phyloP scores from a whole-genome alignment of 257 asterid species.

The Capsicum rhomboideum region DNA sequence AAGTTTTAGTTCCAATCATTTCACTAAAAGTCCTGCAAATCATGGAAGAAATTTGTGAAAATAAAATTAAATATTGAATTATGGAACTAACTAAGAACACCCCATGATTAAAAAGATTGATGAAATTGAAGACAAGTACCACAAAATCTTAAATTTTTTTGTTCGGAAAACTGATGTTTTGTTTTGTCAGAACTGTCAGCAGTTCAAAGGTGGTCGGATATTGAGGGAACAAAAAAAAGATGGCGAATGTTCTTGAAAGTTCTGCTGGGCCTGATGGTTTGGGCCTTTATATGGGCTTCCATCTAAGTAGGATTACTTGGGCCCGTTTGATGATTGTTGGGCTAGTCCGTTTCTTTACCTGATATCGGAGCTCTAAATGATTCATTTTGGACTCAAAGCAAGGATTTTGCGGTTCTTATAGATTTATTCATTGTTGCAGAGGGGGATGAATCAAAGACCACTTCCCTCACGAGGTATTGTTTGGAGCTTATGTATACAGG shows the following conservation, averaged over 20 bases:
- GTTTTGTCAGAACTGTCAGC: not conserved
- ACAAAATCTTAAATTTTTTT: not conserved
- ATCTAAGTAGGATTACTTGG: not conserved
- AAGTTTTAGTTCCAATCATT: slow-evolving; percentile 17
- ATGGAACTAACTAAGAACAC: not conserved
- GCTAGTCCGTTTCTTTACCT: not conserved
- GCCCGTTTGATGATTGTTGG: not conserved
- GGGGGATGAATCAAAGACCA: no score
- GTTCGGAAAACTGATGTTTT: not conserved
- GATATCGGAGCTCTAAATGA: no score
- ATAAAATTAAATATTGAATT: not conserved
- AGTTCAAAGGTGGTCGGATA: not conserved
- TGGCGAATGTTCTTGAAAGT: slow-evolving; percentile 19
- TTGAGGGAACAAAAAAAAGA: not conserved
- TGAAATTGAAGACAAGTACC: not conserved
- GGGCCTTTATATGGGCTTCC: not conserved
- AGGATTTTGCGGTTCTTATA: no score
- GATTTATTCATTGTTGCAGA: no score
- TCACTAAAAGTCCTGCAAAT: not conserved
- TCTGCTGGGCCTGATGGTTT: not conserved
- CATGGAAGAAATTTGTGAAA: not conserved
- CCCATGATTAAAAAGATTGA: not conserved
- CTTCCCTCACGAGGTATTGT: no score
- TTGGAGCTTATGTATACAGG: no score
- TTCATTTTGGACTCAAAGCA: no score